Evolutionary conservation across 2,329 filamentous ascomycete species (phyloP).

Genomic region (Aspergillus terreus): DNA sequence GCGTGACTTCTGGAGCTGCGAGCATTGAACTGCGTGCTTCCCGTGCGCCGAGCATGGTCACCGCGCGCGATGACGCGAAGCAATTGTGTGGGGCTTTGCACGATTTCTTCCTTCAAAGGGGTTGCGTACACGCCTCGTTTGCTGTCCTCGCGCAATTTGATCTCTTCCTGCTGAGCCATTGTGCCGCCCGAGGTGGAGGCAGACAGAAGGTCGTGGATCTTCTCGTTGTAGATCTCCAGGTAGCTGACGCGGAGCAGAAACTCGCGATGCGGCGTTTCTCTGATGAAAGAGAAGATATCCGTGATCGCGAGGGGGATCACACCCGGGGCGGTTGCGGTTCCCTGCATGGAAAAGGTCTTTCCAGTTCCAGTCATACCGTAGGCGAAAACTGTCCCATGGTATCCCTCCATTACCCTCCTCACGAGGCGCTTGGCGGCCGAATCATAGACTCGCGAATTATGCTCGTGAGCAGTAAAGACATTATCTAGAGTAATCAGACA

Average conservation of each 20-base stretch:
- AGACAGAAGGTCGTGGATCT: slow-evolving; percentile 87
- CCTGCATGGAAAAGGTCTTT: slow-evolving; percentile 99
- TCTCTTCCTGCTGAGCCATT: slow-evolving; percentile 74
- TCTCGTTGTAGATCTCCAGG: slow-evolving; percentile 98
- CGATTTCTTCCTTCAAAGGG: slow-evolving; percentile 95
- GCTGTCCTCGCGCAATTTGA: slow-evolving; percentile 93
- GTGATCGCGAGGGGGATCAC: slow-evolving; percentile 97
- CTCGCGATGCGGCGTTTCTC: slow-evolving; percentile 90
- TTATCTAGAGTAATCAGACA: slow-evolving; percentile 62
- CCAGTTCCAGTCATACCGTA: slow-evolving; percentile 99
- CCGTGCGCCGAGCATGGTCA: slow-evolving; percentile 83
- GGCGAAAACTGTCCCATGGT: slow-evolving; percentile 95
- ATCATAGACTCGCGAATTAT: slow-evolving; percentile 94
- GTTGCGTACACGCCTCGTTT: slow-evolving; percentile 96
- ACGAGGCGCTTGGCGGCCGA: slow-evolving; percentile 90
- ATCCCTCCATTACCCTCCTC: slow-evolving; percentile 96
- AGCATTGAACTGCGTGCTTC: slow-evolving; percentile 94
- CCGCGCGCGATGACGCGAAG: slow-evolving; percentile 91
- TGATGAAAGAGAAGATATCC: slow-evolving; percentile 98
- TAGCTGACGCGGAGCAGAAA: slow-evolving; percentile 96
- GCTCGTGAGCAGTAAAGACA: slow-evolving; percentile 89
- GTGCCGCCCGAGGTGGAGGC: slow-evolving; percentile 59
- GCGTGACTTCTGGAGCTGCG: slow-evolving; percentile 96
- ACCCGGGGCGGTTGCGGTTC: slow-evolving; percentile 88
- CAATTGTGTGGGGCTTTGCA: slow-evolving; percentile 94